These are phyloP conservation scores for Lachnellula suecica DNA, from an alignment of 2,329 filamentous ascomycete species.

Conservation along the genomic window DNA sequence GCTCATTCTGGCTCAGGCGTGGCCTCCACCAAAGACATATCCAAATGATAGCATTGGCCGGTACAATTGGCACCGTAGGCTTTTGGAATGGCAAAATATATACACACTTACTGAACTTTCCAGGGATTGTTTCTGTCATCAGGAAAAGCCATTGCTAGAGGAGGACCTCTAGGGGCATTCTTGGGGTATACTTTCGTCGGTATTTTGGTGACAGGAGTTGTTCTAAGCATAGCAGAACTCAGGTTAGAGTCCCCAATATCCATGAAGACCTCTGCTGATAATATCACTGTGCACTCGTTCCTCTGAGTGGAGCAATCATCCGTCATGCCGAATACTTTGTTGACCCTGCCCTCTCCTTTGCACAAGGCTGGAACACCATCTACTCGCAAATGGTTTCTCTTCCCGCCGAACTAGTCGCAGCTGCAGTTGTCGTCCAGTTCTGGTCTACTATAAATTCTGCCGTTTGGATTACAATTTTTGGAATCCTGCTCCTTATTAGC, in stretches of 20 bases:
- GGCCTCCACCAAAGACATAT: slow-evolving; percentile 43
- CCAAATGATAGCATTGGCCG: slow-evolving; percentile 44
- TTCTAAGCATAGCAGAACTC: slow-evolving; percentile 50
- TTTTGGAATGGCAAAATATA: not conserved
- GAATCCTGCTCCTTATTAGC: slow-evolving; percentile 34
- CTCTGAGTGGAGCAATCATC: slow-evolving; percentile 42
- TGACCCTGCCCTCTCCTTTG: slow-evolving; percentile 36
- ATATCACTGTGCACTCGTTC: slow-evolving; percentile 39
- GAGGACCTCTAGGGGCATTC: slow-evolving; percentile 50
- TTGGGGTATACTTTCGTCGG: slow-evolving; percentile 51
- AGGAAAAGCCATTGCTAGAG: slow-evolving; percentile 49
- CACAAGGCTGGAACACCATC: slow-evolving; percentile 34
- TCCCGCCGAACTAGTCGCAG: slow-evolving; percentile 58
- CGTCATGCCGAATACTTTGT: slow-evolving; percentile 38
- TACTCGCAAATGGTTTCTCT: slow-evolving; percentile 30
- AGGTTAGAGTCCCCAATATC: slow-evolving; percentile 29
- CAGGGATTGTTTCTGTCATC: slow-evolving; percentile 33
- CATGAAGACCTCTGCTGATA: not conserved
- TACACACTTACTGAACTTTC: not conserved
- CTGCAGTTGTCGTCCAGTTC: slow-evolving; percentile 60
- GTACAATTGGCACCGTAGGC: slow-evolving; percentile 43
- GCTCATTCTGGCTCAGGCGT: slow-evolving; percentile 34
- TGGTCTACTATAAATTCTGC: slow-evolving; percentile 55
- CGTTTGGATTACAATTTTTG: slow-evolving; percentile 41
- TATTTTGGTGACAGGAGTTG: slow-evolving; percentile 47